These are phyloP conservation scores for Sordaria brevicollis DNA, from an alignment of 495 filamentous ascomycete species.

Conservation along the genomic window DNA sequence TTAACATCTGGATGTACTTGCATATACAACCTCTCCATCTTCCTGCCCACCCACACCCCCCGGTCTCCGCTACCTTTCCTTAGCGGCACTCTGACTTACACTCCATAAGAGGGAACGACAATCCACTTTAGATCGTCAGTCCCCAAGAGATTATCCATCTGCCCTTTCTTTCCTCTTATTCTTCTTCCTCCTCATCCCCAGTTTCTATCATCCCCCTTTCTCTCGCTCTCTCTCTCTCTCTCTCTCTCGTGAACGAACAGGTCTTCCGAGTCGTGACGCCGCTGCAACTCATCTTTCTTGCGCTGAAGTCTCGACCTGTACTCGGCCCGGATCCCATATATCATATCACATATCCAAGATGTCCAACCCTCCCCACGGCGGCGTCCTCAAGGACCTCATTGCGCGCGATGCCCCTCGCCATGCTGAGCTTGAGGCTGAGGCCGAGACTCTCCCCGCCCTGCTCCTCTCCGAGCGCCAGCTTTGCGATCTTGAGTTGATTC, in stretches of 20 bases:
- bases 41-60: neutral
- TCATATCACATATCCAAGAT: conserved; percentile 20
- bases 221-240: neutral
- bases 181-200: neutral
- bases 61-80: neutral
- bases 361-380: conserved; percentile 82
- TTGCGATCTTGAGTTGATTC: conserved; percentile 91
- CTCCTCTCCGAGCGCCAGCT: conserved; percentile 85
- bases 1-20: neutral
- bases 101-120: neutral
- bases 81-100: neutral
- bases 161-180: neutral
- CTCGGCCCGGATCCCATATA: neutral
- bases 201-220: neutral
- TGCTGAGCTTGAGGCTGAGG: conserved; percentile 65
- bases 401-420: conserved; percentile 79
- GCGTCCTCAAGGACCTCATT: conserved; percentile 91
- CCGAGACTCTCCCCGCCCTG: conserved; percentile 77
- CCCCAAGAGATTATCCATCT: neutral
- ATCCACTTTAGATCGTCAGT: neutral
- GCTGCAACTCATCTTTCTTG: neutral
- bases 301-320: neutral
- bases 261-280: neutral
- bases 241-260: neutral
- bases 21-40: neutral